phyloP scores from a whole-genome alignment of 208 protist genomes.

The Trypanosoma melophagium region DNA sequence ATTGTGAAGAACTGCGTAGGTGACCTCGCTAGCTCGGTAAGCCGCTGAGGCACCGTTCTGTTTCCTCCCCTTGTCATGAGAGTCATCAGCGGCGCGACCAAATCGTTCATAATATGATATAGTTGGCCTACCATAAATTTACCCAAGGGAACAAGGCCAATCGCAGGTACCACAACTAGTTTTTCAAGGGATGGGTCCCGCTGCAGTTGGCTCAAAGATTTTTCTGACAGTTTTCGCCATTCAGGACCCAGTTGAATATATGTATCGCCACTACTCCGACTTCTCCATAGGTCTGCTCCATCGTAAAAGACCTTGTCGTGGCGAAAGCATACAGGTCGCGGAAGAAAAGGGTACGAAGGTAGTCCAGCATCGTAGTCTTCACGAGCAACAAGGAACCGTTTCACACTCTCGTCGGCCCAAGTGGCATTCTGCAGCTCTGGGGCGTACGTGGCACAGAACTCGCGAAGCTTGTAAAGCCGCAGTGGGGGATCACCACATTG shows the following conservation, averaged over 20 bases:
- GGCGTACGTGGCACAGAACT: slow-evolving; percentile 10
- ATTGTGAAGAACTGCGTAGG: slow-evolving; percentile 17
- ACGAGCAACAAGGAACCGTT: not conserved
- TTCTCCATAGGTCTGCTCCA: not conserved
- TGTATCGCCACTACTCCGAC: no score
- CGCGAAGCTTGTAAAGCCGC: slow-evolving; percentile 3
- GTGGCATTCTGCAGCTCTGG: not conserved
- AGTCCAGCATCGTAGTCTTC: not conserved
- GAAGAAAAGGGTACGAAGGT: slow-evolving; percentile 20
- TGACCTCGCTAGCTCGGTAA: slow-evolving; percentile 4
- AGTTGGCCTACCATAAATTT: slow-evolving; percentile 21
- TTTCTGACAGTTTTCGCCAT: not conserved
- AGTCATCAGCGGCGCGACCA: slow-evolving; percentile 7
- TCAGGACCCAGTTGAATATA: no score
- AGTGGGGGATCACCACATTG: not conserved
- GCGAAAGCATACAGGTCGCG: slow-evolving; percentile 23
- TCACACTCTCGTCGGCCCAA: not conserved
- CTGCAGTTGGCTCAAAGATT: not conserved
- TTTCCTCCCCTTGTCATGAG: not conserved
- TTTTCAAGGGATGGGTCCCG: not conserved
- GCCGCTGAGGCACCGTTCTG: not conserved
- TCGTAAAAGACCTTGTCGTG: slow-evolving; percentile 13
- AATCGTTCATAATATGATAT: slow-evolving; percentile 27
- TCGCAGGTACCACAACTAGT: slow-evolving; percentile 20
- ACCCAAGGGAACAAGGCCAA: slow-evolving; percentile 19